Evolutionary conservation across 257 asterid genomes (phyloP).

Genomic region (Apocynum venetum): DNA sequence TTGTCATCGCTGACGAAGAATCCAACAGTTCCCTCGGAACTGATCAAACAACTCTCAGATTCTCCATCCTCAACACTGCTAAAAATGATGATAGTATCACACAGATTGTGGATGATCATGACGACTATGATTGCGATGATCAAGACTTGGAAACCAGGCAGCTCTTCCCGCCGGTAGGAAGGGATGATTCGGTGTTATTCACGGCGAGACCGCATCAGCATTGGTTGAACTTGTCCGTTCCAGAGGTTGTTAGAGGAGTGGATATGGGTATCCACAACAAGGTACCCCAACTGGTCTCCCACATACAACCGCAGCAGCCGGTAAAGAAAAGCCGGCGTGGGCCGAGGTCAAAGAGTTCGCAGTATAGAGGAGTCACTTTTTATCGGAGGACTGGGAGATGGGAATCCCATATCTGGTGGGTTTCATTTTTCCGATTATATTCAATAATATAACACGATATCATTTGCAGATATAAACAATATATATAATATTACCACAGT

Average conservation of each 20-base stretch:
- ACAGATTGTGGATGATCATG: conserved; percentile 34
- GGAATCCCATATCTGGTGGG: conserved; percentile 96
- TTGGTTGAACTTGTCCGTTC: conserved; percentile 73
- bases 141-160: conserved; percentile 33
- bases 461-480: background rate
- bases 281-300: conserved; percentile 24
- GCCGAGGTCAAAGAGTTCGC: conserved; percentile 94
- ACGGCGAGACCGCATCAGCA: conserved; percentile 21
- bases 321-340: conserved; percentile 90
- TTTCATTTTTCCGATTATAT: background rate
- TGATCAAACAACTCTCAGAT: conserved; percentile 48
- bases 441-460: background rate
- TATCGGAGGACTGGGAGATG: conserved; percentile 96
- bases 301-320: conserved; percentile 5
- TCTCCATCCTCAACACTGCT: conserved; percentile 50
- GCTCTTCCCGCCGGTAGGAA: conserved; percentile 46
- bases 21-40: conserved; percentile 42
- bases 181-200: conserved; percentile 3
- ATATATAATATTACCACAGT: background rate
- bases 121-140: conserved; percentile 1
- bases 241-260: conserved; percentile 29
- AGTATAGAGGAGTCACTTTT: conserved; percentile 95
- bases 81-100: conserved; percentile 12
- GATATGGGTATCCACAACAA: conserved; percentile 29
- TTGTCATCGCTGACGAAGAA: conserved; percentile 39